Percentiles rank a stretch among this genome's conserved stretches.
Evolutionary conservation across 495 filamentous ascomycete genomes (phyloP).

Genomic region (Daldinia loculata): DNA sequence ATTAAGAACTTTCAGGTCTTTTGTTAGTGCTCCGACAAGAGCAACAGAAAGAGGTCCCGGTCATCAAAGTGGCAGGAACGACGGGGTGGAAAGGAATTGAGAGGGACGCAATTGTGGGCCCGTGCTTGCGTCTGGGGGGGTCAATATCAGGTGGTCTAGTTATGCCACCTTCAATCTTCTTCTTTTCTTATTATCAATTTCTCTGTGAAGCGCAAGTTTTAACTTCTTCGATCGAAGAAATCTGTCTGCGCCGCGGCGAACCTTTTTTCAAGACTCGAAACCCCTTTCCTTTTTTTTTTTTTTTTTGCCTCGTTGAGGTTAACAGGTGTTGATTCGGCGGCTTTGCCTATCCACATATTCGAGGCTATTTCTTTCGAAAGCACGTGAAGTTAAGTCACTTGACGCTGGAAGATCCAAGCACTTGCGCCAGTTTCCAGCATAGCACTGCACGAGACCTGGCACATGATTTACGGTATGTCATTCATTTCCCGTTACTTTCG

Average conservation of each 20-base stretch:
- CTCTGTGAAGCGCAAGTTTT: slow-evolving; percentile 39
- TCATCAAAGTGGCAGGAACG: too few species aligned
- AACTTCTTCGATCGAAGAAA: slow-evolving; percentile 28
- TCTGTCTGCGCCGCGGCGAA: slow-evolving; percentile 21
- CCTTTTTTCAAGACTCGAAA: slow-evolving; percentile 1
- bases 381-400: slow-evolving; percentile 49
- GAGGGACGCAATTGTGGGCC: too few species aligned
- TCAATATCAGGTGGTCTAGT: too few species aligned
- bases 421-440: slow-evolving; percentile 29
- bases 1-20: too few species aligned
- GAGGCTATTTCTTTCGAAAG: slow-evolving; percentile 42
- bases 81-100: too few species aligned
- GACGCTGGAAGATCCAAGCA: slow-evolving; percentile 47
- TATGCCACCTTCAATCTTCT: slow-evolving; percentile 1
- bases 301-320: slow-evolving; percentile 27
- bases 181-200: slow-evolving; percentile 25
- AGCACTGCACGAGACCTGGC: slow-evolving; percentile 46
- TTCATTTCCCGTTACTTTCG: slow-evolving; percentile 7
- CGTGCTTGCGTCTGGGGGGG: too few species aligned
- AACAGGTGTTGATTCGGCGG: slow-evolving; percentile 33
- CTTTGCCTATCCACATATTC: slow-evolving; percentile 41
- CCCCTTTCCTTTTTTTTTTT: neutral
- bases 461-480: slow-evolving; percentile 47
- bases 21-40: too few species aligned
- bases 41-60: too few species aligned